Evolutionary conservation across 169 alveolate genomes (phyloP), one percentile per base, ranked within the genome.

Genomic region (Plasmodium coatneyi): DNA sequence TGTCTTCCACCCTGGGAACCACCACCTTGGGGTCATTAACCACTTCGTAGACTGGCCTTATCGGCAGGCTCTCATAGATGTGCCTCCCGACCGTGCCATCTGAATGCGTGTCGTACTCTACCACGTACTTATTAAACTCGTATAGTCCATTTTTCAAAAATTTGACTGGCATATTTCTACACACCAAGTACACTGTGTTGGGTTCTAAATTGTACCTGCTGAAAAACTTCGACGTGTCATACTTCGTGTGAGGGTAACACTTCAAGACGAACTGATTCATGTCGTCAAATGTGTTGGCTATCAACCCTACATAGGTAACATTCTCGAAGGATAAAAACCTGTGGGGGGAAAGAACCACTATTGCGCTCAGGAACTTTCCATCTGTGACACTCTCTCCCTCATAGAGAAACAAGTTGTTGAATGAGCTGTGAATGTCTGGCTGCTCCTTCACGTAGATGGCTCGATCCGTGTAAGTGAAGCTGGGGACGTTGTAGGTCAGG

Each of bases 81-180:
- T 86, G 93, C 6, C n/a, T 9, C 2, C 49, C 71, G 28, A 30
- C 70, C 3, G 32, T 30, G 7, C 80, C 84, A 5, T 32, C 2
- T 16, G 36, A 1, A 66, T 66, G 34, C 5, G 60, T 54, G 30
- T 49, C 71, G 41, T 32, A 89, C 19, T 56, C n/a, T 36, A 89
- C 49, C n/a, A 89, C 43, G 32, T 78, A 89, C 43, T 66, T 89
- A 30, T 89, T 89, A 19, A 89, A 89, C 49, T 79, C 94, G 52
- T 89, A 89, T 2, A 89, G n/a, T 3, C 90, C 94, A 80, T 60
- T 79, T 66, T 60, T 79, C 14, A 52, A 2, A 66, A 54, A 30
- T 34, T 28, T 79, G 1, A 60, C 81, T 0, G 25, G 32, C 32
- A 89, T 34, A 36, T 79, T 89, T 10, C 71, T 34, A 79, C 94